A percentile compares a stretch with the other conserved stretches of the same genome.
Conservation (phyloP, 2,329 filamentous ascomycete species). For the Tricladium varicosporioides region DNA sequence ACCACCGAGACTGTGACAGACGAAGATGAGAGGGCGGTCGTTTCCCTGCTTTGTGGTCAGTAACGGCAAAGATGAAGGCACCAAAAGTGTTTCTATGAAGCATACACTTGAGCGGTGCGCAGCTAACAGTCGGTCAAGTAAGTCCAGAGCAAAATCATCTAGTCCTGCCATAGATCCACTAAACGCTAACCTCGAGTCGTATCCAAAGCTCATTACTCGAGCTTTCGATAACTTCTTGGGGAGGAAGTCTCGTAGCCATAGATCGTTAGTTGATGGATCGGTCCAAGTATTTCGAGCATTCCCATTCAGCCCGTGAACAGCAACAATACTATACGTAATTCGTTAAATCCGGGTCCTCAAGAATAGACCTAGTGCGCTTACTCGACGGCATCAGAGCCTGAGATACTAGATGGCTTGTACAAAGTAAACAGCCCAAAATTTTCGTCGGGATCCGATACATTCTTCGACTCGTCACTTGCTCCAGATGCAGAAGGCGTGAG, state of each 20-base stretch:
- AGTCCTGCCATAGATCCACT: slow-evolving; percentile 1
- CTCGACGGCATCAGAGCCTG: too few species aligned
- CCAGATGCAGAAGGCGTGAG: too few species aligned
- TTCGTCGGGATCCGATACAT: too few species aligned
- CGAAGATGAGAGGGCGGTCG: slow-evolving; percentile 29
- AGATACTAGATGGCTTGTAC: too few species aligned
- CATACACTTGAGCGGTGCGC: slow-evolving; percentile 23
- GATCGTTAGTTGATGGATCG: neutral
- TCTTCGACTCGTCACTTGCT: too few species aligned
- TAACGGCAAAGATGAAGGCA: too few species aligned
- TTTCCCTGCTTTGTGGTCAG: too few species aligned
- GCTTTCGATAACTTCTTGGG: neutral
- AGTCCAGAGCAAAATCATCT: neutral
- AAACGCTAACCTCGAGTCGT: neutral
- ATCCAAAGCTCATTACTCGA: neutral
- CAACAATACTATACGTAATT: neutral
- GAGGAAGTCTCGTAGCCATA: neutral
- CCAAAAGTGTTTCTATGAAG: slow-evolving; percentile 19
- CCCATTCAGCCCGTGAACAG: neutral
- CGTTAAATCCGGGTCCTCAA: too few species aligned
- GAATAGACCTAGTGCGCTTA: too few species aligned
- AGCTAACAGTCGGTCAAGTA: slow-evolving; percentile 4
- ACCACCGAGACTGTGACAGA: slow-evolving; percentile 37
- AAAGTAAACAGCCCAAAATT: too few species aligned
- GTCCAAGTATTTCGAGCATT: neutral